These are phyloP conservation scores for Biscutella laevigata DNA, from an alignment of 441 rosid species.

Conservation along the genomic window DNA sequence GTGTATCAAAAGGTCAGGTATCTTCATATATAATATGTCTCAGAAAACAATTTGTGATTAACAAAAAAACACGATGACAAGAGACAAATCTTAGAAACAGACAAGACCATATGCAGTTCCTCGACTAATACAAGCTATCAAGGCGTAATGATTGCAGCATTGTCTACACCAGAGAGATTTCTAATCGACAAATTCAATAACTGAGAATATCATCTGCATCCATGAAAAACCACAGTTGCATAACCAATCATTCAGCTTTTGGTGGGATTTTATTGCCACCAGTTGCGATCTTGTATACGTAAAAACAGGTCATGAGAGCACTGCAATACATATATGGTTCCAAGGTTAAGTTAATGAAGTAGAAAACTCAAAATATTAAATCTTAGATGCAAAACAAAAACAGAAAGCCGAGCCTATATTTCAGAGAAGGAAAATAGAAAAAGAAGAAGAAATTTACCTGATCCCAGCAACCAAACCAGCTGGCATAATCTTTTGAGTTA, in stretches of 20 bases:
- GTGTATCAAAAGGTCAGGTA: slow-evolving; percentile 9
- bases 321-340: slow-evolving; percentile 38
- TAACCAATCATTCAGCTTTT: slow-evolving; percentile 54
- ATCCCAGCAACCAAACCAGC: slow-evolving; percentile 80
- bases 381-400: slow-evolving; percentile 3
- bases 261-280: slow-evolving; percentile 76
- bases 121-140: slow-evolving; percentile 5
- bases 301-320: slow-evolving; percentile 76
- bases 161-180: slow-evolving; percentile 8
- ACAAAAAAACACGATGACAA: slow-evolving; percentile 16
- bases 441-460: slow-evolving; percentile 37
- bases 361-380: neutral
- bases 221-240: neutral
- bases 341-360: neutral
- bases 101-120: neutral
- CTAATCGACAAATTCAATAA: slow-evolving; percentile 20
- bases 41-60: slow-evolving; percentile 8
- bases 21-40: slow-evolving; percentile 7
- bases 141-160: neutral
- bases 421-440: neutral
- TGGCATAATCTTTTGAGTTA: slow-evolving; percentile 88
- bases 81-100: slow-evolving; percentile 5
- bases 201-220: slow-evolving; percentile 6
- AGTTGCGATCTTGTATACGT: slow-evolving; percentile 64
- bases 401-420: neutral